A percentile compares a stretch with the other conserved stretches of the same genome.
Conservation (phyloP, 495 filamentous ascomycete genomes). For the Pyronema domesticum region DNA sequence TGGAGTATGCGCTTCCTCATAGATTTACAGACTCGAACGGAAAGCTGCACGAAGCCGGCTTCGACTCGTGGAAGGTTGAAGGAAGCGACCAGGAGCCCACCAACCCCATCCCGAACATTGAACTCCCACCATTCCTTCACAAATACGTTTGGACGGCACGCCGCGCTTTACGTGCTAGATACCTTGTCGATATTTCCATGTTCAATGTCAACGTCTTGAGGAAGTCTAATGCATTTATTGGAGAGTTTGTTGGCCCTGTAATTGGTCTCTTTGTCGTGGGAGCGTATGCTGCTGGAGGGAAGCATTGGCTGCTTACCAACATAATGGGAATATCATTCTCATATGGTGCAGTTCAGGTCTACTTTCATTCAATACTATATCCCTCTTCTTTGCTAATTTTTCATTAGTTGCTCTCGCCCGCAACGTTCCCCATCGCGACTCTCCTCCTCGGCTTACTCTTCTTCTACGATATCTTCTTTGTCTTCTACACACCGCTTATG, state of each 20-base stretch:
- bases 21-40: constrained; percentile 33
- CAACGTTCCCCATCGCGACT: constrained; percentile 68
- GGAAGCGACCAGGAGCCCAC: constrained; percentile 1
- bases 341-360: constrained; percentile 47
- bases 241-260: constrained; percentile 43
- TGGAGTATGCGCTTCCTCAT: constrained; percentile 55
- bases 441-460: constrained; percentile 64
- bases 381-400: constrained; percentile 1
- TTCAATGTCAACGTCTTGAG: constrained; percentile 7
- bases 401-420: constrained; percentile 63
- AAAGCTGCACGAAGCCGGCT: constrained; percentile 28
- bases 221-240: constrained; percentile 24
- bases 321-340: constrained; percentile 71
- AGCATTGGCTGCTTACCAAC: constrained; percentile 70
- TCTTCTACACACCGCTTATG: constrained; percentile 96
- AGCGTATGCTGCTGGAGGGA: constrained; percentile 53
- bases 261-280: constrained; percentile 39
- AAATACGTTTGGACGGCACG: constrained; percentile 27
- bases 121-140: not conserved
- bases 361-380: not conserved
- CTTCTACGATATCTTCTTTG: constrained; percentile 90
- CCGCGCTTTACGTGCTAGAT: constrained; percentile 31
- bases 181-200: constrained; percentile 2
- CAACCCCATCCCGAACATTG: constrained; percentile 1
- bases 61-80: constrained; percentile 17